Evolutionary conservation across 2,329 filamentous ascomycete genomes (phyloP), one percentile per base, ranked within the genome.

Genomic region (Cladosporium sp.): DNA sequence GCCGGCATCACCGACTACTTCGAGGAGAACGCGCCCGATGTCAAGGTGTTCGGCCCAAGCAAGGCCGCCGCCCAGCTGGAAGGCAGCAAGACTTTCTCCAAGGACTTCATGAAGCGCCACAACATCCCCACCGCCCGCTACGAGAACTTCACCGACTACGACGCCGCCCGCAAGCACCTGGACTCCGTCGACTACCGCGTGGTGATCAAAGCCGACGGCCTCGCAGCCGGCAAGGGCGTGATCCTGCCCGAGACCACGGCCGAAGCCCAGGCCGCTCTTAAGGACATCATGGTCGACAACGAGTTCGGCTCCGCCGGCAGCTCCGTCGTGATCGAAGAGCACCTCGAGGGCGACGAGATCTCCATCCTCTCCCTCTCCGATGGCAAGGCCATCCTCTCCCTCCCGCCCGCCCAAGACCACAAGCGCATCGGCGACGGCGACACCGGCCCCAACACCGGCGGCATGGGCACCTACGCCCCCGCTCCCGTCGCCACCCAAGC

Each of bases 381-480:
- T 65, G 93, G 93, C 45, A 85, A 86, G 65, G 85, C 85, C 1
- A 86, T 95, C 66, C 80, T 82, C 64, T 89, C 86, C 7, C 76
- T 97, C 8, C 92, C 92, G 4, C 85, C 93, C 1, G 92, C 92
- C 1, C 93, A 98, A 69, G 93, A 97, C 68, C 93, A 98, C 76
- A 97, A 98, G 78, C 82, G 90, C 55, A 90, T 94, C 57, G 87
- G 86, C 47, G 93, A 98, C 62, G 88, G 87, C 49, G 92, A 97
- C 65, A 78, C 81, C 43, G 93, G 93, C 1, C 88, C 90, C 32
- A 97, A 97, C 72, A 97, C 93, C 2, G 93, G 92, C 53, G 93
- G 93, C 35, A 97, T 97, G 93, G 93, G 93, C 45, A 95, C 90
- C 66, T 97, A 97, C 69, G 90, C 91, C 13, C 94, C 91, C 1